Percentiles rank a stretch among this genome's conserved stretches.
These are phyloP conservation scores for Amphichorda felina DNA, from an alignment of 2,329 filamentous ascomycete genomes.

Conservation along the genomic window DNA sequence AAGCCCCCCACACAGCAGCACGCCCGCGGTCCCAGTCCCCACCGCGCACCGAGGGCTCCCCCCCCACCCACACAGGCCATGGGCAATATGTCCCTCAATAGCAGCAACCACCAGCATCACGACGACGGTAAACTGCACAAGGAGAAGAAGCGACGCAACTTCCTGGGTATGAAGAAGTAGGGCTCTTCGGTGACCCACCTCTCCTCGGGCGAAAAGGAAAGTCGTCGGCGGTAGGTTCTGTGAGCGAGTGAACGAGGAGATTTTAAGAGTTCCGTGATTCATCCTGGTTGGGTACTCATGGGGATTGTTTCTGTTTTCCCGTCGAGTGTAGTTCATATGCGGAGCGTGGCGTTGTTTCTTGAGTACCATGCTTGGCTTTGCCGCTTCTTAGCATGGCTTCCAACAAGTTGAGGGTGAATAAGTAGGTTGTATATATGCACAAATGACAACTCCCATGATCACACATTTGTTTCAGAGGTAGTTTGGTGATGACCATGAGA, in stretches of 20 bases:
- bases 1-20: constrained; percentile 7
- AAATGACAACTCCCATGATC: too few relatives aligned
- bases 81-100: constrained; percentile 38
- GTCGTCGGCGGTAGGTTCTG: too few relatives aligned
- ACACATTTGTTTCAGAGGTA: too few relatives aligned
- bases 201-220: too few relatives aligned
- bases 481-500: too few relatives aligned
- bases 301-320: not conserved
- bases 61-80: constrained; percentile 42
- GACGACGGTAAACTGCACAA: constrained; percentile 34
- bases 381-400: too few relatives aligned
- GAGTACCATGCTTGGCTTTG: not conserved
- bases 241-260: too few relatives aligned
- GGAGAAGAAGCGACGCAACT: constrained; percentile 50
- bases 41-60: constrained; percentile 5
- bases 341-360: not conserved
- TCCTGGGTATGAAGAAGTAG: constrained; percentile 48
- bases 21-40: constrained; percentile 11
- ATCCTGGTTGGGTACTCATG: too few relatives aligned
- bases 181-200: too few relatives aligned
- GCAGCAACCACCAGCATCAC: constrained; percentile 6
- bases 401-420: too few relatives aligned
- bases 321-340: not conserved
- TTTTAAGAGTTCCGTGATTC: too few relatives aligned
- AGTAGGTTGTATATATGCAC: too few relatives aligned